Evolutionary conservation across 2,329 filamentous ascomycete genomes (phyloP).

Genomic region (Juglanconis juglandina): DNA sequence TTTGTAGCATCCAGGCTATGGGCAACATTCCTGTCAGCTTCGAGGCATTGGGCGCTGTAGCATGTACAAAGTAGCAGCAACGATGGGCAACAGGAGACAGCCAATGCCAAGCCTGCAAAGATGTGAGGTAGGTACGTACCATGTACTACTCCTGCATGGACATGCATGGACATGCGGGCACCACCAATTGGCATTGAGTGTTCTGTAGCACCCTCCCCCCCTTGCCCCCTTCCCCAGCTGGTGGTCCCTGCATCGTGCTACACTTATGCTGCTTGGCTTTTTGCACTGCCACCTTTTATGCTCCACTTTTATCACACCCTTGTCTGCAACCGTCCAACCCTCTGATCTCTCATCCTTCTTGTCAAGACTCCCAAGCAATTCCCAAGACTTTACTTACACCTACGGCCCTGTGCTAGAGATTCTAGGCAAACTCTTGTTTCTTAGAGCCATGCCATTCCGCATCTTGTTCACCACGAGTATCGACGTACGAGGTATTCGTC

Average conservation of each 20-base stretch:
- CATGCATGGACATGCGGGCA: too few species aligned
- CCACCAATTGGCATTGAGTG: neutral
- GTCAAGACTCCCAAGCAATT: neutral
- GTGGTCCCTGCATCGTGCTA: neutral
- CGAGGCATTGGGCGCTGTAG: too few species aligned
- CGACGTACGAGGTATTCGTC: neutral
- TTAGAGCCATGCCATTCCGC: constrained; percentile 11
- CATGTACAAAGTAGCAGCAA: too few species aligned
- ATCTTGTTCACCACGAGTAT: neutral
- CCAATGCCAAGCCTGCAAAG: too few species aligned
- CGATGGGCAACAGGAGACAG: too few species aligned
- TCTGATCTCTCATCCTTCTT: neutral
- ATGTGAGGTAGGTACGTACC: too few species aligned
- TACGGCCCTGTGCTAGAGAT: neutral
- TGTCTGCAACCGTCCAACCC: neutral
- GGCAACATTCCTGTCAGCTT: too few species aligned
- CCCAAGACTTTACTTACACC: neutral
- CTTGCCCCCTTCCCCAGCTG: neutral
- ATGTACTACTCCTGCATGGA: too few species aligned
- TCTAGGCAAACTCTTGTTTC: constrained; percentile 4
- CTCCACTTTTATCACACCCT: neutral
- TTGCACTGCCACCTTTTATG: neutral
- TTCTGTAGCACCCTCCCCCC: too few species aligned
- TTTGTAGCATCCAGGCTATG: too few species aligned
- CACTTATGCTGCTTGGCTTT: neutral